Evolutionary conservation across 164 flowering plant genomes (phyloP), one percentile per base, ranked within the genome.

Genomic region (Vitis rotundifolia): DNA sequence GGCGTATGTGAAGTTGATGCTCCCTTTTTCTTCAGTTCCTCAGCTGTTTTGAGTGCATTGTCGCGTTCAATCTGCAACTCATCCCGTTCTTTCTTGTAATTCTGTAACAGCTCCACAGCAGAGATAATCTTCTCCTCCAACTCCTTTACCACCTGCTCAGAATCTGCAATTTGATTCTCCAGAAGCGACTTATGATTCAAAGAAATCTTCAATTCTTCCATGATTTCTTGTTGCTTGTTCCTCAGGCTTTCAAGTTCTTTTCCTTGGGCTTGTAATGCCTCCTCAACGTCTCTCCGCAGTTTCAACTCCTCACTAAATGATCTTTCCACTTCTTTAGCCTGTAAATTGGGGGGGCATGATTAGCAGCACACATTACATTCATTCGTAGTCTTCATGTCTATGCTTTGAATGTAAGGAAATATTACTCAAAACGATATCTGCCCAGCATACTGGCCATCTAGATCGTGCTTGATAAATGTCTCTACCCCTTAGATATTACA

Each of bases 51-150:
- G 53, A 89, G 81, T n/a, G 90, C 89, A 67, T 62, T 77, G 69
- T 91, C 92, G 51, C 87, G 88, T 77, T 91, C 88, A 55, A 75
- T 67, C 73, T 84, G 79, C 82, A 89, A 69, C 37, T 85, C 86
- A 59, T 88, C 91, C 67, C 85, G 78, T 69, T 91, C 89, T 56
- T 74, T 78, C 73, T 77, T 84, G 75, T 78, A 82, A 18, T 64
- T 82, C 53, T 77, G 76, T 74, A 86, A 61, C 22, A 86, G 76
- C 5, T 80, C 85, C 26, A 86, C 88, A 16, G 87, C 94, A 31
- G 86, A 82, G 59, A 76, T 19, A 22, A 89, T 76, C 73, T 87
- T 87, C 68, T 81, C 85, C 66, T 86, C 83, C 77, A 85, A 66
- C 58, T 81, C 85, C 70, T 80, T 71, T 2, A 78, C 76, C 14